Base-by-base conservation (phyloP, 495 filamentous ascomycete genomes). In the Talaromyces adpressus region DNA sequence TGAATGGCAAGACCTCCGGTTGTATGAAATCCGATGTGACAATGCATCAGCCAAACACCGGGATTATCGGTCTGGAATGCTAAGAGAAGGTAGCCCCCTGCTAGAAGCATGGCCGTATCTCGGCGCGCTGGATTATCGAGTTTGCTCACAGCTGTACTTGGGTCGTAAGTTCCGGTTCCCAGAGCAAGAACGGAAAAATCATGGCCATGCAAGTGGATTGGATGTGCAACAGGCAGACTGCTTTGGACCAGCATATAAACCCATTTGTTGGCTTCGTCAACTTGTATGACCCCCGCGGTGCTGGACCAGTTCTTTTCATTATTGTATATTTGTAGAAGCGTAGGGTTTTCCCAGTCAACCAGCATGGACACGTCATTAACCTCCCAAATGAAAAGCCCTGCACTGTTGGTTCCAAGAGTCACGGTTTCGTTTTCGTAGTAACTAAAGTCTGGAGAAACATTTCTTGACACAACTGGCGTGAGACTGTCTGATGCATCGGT, bases 251-350 rank as follows among this genome's bases (percentile, higher is more conserved):
- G 74, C 11, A 88, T 68, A 14, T 88, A 71, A 61, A 68, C 79
- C 73, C 88, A 89, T 65, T 87, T 79, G 66, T 88, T 79, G 8
- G 83, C 84, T 67, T 85, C 81, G 14, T 88, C 72, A 64, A 86
- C 81, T 53, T 76, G 57, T 74, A 80, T 20, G 45, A 73, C 69
- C 0, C 66, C 68, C 36, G 58, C 65, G 34, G 63, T 59, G 29
- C 62, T 64, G 3, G 62, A 57, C 56, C 56, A 74, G 18, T 56
- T 57, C 12, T 59, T 41, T 27, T 67, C 62, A 36, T 62, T 60
- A 12, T 66, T 62, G n/a, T 64, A 65, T 22, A 73, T 39, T 59
- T 72, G 67, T 5, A 69, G 65, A 25, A 74, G 68, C 0, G 66
- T 72, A 6, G 70, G 69, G 58, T 75, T 54, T 9, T 63, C 64